Conservation (phyloP, 208 protist species). For the Tetramitus jugosus region DNA sequence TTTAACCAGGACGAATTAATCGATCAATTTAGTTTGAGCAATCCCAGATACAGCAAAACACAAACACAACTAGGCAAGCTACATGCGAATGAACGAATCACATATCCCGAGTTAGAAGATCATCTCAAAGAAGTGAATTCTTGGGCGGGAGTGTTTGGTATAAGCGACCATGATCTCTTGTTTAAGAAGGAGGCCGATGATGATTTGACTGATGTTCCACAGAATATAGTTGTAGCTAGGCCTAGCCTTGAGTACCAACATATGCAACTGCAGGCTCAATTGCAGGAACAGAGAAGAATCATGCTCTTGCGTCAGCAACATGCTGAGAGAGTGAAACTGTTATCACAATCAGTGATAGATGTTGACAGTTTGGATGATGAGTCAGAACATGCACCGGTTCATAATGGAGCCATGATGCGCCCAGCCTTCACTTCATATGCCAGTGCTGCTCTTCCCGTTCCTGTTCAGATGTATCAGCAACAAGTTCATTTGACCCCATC, state of each 20-base stretch:
- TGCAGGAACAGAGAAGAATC: too few relatives aligned
- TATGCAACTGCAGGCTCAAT: too few relatives aligned
- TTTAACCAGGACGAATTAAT: not conserved
- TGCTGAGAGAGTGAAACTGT: too few relatives aligned
- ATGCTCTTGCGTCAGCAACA: too few relatives aligned
- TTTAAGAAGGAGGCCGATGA: not conserved
- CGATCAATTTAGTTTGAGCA: not conserved
- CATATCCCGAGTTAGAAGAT: not conserved
- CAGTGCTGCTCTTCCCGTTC: too few relatives aligned
- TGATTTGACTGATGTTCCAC: not conserved
- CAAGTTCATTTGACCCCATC: too few relatives aligned
- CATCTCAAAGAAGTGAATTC: not conserved
- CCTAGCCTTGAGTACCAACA: not conserved
- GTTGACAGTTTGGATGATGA: too few relatives aligned
- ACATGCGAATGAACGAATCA: not conserved
- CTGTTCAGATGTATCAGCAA: too few relatives aligned
- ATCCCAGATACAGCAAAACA: not conserved
- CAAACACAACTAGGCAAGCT: not conserved
- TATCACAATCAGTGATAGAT: too few relatives aligned
- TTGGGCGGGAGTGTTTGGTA: not conserved
- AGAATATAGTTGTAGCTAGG: not conserved
- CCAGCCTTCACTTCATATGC: too few relatives aligned
- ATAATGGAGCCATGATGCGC: too few relatives aligned
- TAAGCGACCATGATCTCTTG: not conserved
- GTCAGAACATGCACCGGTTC: too few relatives aligned